Percentiles rank a stretch among this genome's conserved stretches.
Evolutionary conservation across 257 asterid genomes (phyloP).

Genomic region (Capsicum chinense): DNA sequence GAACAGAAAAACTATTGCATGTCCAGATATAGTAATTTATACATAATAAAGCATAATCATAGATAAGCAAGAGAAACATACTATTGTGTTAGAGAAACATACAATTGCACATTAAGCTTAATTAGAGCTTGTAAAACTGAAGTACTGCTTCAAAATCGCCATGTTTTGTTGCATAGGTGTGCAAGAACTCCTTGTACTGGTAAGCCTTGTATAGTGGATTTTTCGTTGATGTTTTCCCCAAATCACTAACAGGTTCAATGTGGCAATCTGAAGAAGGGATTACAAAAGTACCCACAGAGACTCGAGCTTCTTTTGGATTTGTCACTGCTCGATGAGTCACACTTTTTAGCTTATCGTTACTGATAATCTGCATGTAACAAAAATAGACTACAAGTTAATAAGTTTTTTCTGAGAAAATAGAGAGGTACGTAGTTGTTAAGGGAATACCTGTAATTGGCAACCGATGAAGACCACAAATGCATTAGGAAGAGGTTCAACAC

Average conservation of each 20-base stretch:
- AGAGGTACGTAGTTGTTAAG: too few relatives aligned
- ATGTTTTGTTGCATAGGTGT: slow-evolving; percentile 31
- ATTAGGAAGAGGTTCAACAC: slow-evolving; percentile 54
- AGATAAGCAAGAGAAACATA: not conserved
- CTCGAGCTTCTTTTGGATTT: slow-evolving; percentile 45
- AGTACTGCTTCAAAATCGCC: slow-evolving; percentile 41
- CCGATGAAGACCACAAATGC: slow-evolving; percentile 42
- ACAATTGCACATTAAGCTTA: not conserved
- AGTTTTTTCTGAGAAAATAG: too few relatives aligned
- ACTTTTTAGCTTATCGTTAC: slow-evolving; percentile 54
- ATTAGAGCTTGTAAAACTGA: slow-evolving; percentile 41
- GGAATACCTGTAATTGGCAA: slow-evolving; percentile 21
- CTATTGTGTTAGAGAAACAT: too few relatives aligned
- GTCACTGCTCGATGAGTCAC: slow-evolving; percentile 62
- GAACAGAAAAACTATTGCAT: not conserved
- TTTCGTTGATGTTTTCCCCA: slow-evolving; percentile 21
- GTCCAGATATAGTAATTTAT: not conserved
- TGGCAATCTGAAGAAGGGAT: slow-evolving; percentile 51
- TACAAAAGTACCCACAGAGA: slow-evolving; percentile 55
- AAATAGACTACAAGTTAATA: too few relatives aligned
- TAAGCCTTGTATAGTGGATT: slow-evolving; percentile 33
- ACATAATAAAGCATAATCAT: too few relatives aligned
- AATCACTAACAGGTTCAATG: slow-evolving; percentile 41
- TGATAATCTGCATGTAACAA: slow-evolving; percentile 47
- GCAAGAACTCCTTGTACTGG: slow-evolving; percentile 57